A percentile compares a stretch with the other conserved stretches of the same genome.
These are phyloP conservation scores for Dipteronia sinensis DNA, from an alignment of 345 rosid genomes.

Conservation along the genomic window DNA sequence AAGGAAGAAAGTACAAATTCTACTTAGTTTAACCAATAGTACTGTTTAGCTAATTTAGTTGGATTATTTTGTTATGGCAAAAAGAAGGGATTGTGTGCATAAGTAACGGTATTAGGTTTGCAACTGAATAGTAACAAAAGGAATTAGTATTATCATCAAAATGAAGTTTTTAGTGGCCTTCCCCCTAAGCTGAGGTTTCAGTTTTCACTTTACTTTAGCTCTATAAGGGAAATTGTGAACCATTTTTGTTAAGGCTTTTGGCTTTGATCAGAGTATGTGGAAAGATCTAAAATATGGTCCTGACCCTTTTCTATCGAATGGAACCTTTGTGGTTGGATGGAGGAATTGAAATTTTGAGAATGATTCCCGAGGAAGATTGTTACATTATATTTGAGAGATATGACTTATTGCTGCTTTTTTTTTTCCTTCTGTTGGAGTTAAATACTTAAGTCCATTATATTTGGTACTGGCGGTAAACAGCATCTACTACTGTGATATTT, in stretches of 20 bases:
- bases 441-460: neutral
- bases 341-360: too few relatives aligned
- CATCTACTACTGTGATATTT: neutral
- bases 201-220: neutral
- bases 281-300: neutral
- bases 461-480: neutral
- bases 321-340: too few relatives aligned
- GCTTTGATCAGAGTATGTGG: neutral
- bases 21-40: neutral
- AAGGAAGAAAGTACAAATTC: neutral
- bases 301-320: too few relatives aligned
- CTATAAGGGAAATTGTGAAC: neutral
- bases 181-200: neutral
- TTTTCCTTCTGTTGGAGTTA: neutral
- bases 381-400: neutral
- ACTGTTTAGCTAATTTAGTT: neutral
- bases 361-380: neutral
- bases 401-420: neutral
- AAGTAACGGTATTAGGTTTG: neutral
- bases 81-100: neutral
- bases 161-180: neutral
- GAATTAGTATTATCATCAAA: neutral
- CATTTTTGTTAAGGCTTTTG: neutral
- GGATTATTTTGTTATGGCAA: neutral
- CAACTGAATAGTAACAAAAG: neutral